Evolutionary conservation across 2,329 filamentous ascomycete species (phyloP).

Genomic region (Colletotrichum trifolii): DNA sequence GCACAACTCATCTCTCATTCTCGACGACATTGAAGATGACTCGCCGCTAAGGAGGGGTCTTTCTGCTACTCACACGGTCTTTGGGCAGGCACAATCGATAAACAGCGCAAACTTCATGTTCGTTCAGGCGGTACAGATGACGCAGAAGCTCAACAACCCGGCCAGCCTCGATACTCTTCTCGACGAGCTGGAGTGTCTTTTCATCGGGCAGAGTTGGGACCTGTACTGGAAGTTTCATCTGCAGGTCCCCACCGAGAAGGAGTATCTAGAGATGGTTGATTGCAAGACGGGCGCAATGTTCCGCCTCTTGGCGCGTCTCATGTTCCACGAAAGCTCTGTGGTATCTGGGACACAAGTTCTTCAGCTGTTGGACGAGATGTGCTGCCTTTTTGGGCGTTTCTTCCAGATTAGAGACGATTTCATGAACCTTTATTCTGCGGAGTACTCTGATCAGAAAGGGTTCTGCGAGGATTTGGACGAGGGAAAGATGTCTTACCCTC

Average conservation of each 20-base stretch:
- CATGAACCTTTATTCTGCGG: conserved; percentile 42
- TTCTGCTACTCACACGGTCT: conserved; percentile 50
- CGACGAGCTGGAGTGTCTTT: conserved; percentile 37
- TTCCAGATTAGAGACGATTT: conserved; percentile 50
- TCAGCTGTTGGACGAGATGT: conserved; percentile 1
- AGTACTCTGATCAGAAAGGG: conserved; percentile 52
- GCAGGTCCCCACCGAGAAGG: conserved; percentile 37
- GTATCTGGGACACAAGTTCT: not conserved
- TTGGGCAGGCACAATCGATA: conserved; percentile 49
- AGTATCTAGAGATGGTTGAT: conserved; percentile 46
- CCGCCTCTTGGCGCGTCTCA: conserved; percentile 34
- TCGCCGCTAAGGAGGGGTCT: conserved; percentile 47
- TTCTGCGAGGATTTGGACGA: conserved; percentile 55
- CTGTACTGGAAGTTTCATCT: conserved; percentile 41
- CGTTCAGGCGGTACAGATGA: conserved; percentile 39
- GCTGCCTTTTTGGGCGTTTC: conserved; percentile 41
- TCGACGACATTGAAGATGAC: conserved; percentile 53
- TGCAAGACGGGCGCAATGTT: conserved; percentile 41
- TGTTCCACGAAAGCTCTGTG: conserved; percentile 25
- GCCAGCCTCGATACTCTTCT: conserved; percentile 40
- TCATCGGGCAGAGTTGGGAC: conserved; percentile 44
- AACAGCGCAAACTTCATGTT: conserved; percentile 48
- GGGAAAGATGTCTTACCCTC: conserved; percentile 52
- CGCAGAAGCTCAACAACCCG: conserved; percentile 34
- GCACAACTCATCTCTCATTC: conserved; percentile 28